phyloP scores from a whole-genome alignment of 345 rosid species.

The Eucalyptus caleyi region DNA sequence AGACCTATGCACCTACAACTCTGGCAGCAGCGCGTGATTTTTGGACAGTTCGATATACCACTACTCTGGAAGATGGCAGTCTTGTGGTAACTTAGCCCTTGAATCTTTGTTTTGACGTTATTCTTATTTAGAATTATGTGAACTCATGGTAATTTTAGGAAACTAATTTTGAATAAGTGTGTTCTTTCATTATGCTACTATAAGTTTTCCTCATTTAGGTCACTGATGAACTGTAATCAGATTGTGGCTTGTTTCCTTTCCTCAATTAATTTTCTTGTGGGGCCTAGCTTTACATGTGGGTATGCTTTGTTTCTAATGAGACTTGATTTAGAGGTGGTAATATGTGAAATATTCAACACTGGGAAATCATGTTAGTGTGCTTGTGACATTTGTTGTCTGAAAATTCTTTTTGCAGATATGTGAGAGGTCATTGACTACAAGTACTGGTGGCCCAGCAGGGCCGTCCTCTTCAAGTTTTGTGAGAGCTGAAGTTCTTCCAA shows the following conservation, averaged over 20 bases:
- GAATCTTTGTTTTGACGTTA: neutral
- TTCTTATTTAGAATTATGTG: neutral
- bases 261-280: neutral
- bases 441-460: constrained; percentile 72
- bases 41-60: constrained; percentile 85
- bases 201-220: neutral
- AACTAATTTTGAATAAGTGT: neutral
- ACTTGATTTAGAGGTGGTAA: neutral
- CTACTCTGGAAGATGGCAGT: constrained; percentile 91
- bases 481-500: constrained; percentile 88
- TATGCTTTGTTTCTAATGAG: neutral
- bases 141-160: neutral
- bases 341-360: neutral
- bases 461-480: constrained; percentile 69
- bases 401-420: constrained; percentile 48
- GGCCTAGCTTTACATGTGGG: neutral
- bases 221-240: neutral
- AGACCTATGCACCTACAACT: constrained; percentile 92
- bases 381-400: neutral
- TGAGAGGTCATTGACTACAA: constrained; percentile 79
- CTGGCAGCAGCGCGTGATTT: constrained; percentile 93
- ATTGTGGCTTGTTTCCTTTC: neutral
- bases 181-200: neutral
- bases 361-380: neutral
- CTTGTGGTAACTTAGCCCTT: constrained; percentile 35